Evolutionary conservation across 345 rosid species (phyloP), one percentile per base, ranked within the genome.

Genomic region (Luvunga scandens): DNA sequence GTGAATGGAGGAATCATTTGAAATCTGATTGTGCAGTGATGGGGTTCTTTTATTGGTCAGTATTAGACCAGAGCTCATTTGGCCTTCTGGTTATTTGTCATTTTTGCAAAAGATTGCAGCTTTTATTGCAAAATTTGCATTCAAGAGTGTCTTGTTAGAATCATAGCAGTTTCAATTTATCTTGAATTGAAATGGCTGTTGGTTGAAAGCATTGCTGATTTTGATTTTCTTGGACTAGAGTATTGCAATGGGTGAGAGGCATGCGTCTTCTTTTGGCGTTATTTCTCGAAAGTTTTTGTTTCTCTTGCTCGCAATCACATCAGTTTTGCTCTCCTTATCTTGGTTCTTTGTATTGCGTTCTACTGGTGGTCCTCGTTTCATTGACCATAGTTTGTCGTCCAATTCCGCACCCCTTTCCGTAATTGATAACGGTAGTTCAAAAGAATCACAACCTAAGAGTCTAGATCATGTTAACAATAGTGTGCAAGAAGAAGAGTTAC

Each of bases 301-400:
- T 45, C 87, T 78, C 76, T 82, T 96, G 83, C 86, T 90, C 10
- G 65, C 81, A 2, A 55, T 82, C 1, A 59, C 86, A 10, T 83
- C 91, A 0, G 57, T 87, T 83, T 31, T 96, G 75, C 82, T 88
- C 80, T 25, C 86, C 5, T 59, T 89, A n/a, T 94, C 98, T 63
- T 96, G 98, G 95, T 88, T 92, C 84, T 86, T 83, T 65, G 85
- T 91, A 50, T 79, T 92, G 73, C 89, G 85, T 63, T 92, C 92
- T 19, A 72, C 97, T 31, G 73, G 80, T 76, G 82, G 76, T 10
- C 81, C 88, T 63, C 85, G 77, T 38, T 79, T 87, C 66, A 76
- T 85, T n/a, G 85, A 81, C 50, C 79, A 55, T 76, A 73, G 80
- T 66, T 82, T 86, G 67, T 81, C 82, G 42, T 77, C 86, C 27